Base-by-base conservation (phyloP, 257 asterid genomes). In the Salvia splendens region DNA sequence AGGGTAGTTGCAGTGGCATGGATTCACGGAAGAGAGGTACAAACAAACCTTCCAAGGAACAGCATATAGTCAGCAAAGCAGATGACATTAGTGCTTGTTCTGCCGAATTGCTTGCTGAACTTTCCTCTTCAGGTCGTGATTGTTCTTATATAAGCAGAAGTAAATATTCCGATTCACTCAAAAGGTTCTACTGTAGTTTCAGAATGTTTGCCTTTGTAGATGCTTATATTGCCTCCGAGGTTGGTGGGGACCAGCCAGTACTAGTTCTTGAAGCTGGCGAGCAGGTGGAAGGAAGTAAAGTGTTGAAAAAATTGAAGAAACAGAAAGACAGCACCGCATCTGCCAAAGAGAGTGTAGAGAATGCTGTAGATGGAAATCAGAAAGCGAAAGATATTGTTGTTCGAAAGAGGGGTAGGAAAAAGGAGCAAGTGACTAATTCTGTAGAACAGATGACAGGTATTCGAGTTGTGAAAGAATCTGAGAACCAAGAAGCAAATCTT, bases 91-190 rank as follows among this genome's bases (percentile, higher is more conserved):
- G 72, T 76, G 84, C 78, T 35, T 64, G 83, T 55, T 81, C 91
- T 1, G 75, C 74, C 8, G 77, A 85, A 46, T 78, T 91, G 85
- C 87, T 85, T 1, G 50, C 75, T 57, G 93, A 82, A 43, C 91
- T 91, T 50, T 74, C 12, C 30, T 68, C 68, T 61, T 70, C 75
- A 4, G 95, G 95, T 30, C 66, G 78, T 54, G 80, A 78, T 58
- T 69, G 84, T 71, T 69, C 71, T 43, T 61, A 64, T 69, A 74
- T 80, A 54, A 45, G 30, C 24, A 62, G 52, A 66, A 76, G 84
- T 64, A 82, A 74, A 63, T 64, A 51, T 79, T 69, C 92, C 42
- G 79, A 68, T 78, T 80, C 81, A 6, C 72, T 85, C 73, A 67
- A 57, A 76, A 76, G 60, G 59, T 85, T 86, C 71, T 79, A 69